A percentile compares a stretch with the other conserved stretches of the same genome.
Conservation (phyloP, 306 rosid species). For the Prunus mume region DNA sequence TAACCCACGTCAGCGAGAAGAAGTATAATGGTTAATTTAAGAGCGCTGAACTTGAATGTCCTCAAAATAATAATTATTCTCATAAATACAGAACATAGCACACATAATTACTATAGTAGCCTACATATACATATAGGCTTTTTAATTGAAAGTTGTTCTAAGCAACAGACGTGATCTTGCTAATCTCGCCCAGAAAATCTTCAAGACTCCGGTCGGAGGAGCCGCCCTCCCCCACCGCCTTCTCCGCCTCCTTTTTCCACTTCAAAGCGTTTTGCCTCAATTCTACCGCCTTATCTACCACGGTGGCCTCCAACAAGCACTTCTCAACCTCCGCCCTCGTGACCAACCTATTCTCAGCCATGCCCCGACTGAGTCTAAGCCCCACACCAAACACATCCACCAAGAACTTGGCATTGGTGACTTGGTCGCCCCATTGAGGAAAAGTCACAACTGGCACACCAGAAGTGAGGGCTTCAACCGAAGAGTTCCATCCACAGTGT, state of each 20-base stretch:
- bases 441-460: slow-evolving; percentile 69
- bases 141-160: neutral
- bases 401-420: slow-evolving; percentile 59
- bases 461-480: slow-evolving; percentile 47
- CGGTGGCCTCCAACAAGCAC: slow-evolving; percentile 43
- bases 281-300: slow-evolving; percentile 21
- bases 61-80: no score
- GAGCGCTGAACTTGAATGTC: no score
- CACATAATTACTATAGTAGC: no score
- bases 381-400: slow-evolving; percentile 48
- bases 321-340: slow-evolving; percentile 32
- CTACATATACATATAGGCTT: neutral
- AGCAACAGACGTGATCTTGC: neutral
- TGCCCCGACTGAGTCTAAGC: slow-evolving; percentile 36
- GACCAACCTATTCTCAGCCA: slow-evolving; percentile 25
- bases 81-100: no score
- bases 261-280: slow-evolving; percentile 33
- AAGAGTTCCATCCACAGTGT: slow-evolving; percentile 83
- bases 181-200: slow-evolving; percentile 39
- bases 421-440: slow-evolving; percentile 86
- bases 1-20: no score
- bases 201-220: slow-evolving; percentile 42
- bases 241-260: slow-evolving; percentile 39
- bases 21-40: no score
- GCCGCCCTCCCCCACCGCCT: slow-evolving; percentile 35